A percentile compares a stretch with the other conserved stretches of the same genome.
Conservation (phyloP, 2,329 filamentous ascomycete genomes). For the Ascochyta rabiei region DNA sequence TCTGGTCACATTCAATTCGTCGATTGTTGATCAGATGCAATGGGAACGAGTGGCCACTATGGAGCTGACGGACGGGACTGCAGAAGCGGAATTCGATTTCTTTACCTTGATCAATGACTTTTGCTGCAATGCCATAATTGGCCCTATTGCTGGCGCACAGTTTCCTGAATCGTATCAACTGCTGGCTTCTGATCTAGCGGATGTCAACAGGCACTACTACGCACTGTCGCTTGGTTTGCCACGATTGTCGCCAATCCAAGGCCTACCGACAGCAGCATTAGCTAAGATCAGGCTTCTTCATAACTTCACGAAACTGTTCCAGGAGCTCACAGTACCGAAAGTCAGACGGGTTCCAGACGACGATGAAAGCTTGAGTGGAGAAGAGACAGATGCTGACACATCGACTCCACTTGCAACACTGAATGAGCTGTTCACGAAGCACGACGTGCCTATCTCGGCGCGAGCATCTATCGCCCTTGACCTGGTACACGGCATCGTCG, state of each 20-base stretch:
- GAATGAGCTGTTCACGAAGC: constrained; percentile 38
- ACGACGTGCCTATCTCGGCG: constrained; percentile 33
- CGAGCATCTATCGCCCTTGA: constrained; percentile 41
- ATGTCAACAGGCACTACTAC: constrained; percentile 61
- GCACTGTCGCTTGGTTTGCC: constrained; percentile 62
- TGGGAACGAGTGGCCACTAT: constrained; percentile 65
- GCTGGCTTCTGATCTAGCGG: constrained; percentile 60
- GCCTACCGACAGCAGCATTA: constrained; percentile 43
- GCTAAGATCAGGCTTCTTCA: constrained; percentile 42
- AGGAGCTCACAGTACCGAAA: constrained; percentile 36
- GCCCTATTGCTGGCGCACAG: constrained; percentile 58
- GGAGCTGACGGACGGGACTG: constrained; percentile 48
- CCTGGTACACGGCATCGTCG: constrained; percentile 35
- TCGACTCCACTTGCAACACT: constrained; percentile 40
- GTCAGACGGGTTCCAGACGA: constrained; percentile 36
- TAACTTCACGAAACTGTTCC: constrained; percentile 36
- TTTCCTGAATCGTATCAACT: constrained; percentile 55
- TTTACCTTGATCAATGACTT: constrained; percentile 62
- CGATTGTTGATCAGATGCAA: constrained; percentile 64
- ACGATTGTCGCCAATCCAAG: constrained; percentile 61
- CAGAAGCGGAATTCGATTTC: constrained; percentile 55
- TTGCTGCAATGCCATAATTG: constrained; percentile 58
- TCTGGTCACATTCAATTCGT: constrained; percentile 64
- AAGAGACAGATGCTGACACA: constrained; percentile 42
- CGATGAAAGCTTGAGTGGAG: constrained; percentile 43